These are phyloP conservation scores for Viola odorata DNA, from an alignment of 345 rosid genomes.

Conservation along the genomic window DNA sequence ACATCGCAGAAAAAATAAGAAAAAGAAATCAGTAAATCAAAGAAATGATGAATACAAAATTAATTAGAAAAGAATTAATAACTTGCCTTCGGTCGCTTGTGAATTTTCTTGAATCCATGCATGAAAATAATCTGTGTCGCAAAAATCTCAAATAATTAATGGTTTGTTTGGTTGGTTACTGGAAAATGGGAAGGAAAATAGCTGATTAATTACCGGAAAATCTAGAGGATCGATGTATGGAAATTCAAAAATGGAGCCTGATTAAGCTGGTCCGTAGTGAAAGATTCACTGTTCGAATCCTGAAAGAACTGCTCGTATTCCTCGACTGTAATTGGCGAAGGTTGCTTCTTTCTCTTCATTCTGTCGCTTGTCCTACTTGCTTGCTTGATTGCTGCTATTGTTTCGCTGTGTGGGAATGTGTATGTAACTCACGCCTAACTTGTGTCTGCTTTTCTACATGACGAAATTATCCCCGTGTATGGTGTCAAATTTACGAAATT, in stretches of 20 bases:
- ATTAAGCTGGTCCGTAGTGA: slow-evolving; percentile 3
- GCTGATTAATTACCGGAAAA: neutral
- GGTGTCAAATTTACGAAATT: too few relatives aligned
- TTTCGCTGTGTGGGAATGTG: neutral
- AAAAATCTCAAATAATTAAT: neutral
- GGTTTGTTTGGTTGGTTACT: neutral
- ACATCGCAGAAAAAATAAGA: neutral
- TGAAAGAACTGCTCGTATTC: slow-evolving; percentile 13
- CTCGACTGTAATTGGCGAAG: slow-evolving; percentile 1
- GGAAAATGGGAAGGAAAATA: neutral
- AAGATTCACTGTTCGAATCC: neutral
- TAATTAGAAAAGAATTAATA: neutral
- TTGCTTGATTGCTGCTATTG: neutral
- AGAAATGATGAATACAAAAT: neutral
- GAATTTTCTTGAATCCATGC: slow-evolving; percentile 15
- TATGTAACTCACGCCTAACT: neutral
- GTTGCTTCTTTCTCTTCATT: neutral
- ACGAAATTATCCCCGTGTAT: too few relatives aligned
- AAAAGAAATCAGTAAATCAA: neutral
- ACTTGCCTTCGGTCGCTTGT: slow-evolving; percentile 10
- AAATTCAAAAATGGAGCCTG: slow-evolving; percentile 1
- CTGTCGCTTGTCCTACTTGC: neutral
- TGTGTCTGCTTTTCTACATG: neutral
- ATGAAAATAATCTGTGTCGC: neutral
- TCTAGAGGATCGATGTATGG: neutral